Base-by-base conservation (phyloP, 106 monocot species). In the Dioscorea zingiberensis region DNA sequence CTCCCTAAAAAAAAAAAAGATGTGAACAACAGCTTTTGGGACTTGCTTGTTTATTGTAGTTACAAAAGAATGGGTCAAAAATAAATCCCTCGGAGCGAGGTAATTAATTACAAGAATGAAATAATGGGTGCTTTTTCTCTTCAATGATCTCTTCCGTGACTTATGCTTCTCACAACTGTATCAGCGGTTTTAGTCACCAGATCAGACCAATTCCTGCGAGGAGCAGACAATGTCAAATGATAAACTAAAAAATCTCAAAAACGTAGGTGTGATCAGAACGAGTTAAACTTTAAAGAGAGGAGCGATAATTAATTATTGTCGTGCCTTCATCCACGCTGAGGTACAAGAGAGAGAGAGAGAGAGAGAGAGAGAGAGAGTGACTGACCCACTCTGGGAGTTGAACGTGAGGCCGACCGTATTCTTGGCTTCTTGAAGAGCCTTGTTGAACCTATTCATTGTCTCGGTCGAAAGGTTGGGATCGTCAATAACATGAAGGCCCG, bases 331-430 rank as follows among this genome's bases (percentile, higher is more conserved):
- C n/a, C n/a, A n/a, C n/a, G n/a, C n/a, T n/a, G n/a, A n/a, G n/a
- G n/a, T n/a, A n/a, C n/a, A n/a, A n/a, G n/a, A n/a, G n/a, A n/a
- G n/a, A n/a, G n/a, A n/a, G n/a, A n/a, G n/a, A n/a, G n/a, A n/a
- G n/a, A 1, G 13, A 29, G 54, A 8, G 2, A 7, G 30, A 54
- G 13, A 13, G 47, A 0, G 23, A 27, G 2, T 2, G 14, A 25
- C 69, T 25, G 21, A 84, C 83, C 79, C 84, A 3, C 44, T 80
- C 1, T 69, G 21, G 8, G 79, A 73, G 55, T 84, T 65, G 79
- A 73, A 84, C 12, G 84, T 72, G 30, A 84, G 59, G 14, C 84
- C 79, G 21, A 80, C 84, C 2, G 84, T 84, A 65, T 76, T 60
- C 62, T 54, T 76, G 55, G 65, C 84, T 48, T 72, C 80, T n/a